These are phyloP conservation scores for Ampelomyces quisqualis DNA, from an alignment of 2,329 filamentous ascomycete genomes.

Conservation along the genomic window DNA sequence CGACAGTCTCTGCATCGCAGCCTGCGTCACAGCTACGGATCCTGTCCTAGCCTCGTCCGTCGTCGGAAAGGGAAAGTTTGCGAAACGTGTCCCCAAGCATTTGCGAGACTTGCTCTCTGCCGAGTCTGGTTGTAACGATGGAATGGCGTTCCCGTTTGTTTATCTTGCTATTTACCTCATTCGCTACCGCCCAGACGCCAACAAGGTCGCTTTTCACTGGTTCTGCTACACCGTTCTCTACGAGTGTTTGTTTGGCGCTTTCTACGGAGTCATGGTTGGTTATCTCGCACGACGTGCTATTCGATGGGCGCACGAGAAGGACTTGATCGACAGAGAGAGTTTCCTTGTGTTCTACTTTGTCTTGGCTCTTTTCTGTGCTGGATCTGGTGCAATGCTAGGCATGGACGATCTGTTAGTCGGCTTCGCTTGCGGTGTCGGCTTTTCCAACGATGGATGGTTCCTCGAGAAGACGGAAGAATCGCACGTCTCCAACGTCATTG, in stretches of 20 bases:
- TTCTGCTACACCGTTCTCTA: slow-evolving; percentile 88
- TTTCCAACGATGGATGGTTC: slow-evolving; percentile 99
- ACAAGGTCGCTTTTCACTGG: slow-evolving; percentile 77
- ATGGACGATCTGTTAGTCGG: slow-evolving; percentile 93
- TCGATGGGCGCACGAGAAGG: slow-evolving; percentile 78
- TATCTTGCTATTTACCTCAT: slow-evolving; percentile 91
- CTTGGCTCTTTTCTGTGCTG: slow-evolving; percentile 90
- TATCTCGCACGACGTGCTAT: slow-evolving; percentile 91
- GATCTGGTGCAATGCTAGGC: slow-evolving; percentile 85
- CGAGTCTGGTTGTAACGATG: slow-evolving; percentile 98
- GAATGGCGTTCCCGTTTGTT: slow-evolving; percentile 98
- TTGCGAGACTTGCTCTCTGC: slow-evolving; percentile 90
- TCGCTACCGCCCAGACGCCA: slow-evolving; percentile 69
- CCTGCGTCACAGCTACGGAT: slow-evolving; percentile 96
- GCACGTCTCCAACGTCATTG: slow-evolving; percentile 98
- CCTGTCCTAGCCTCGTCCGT: slow-evolving; percentile 96
- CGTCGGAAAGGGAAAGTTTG: slow-evolving; percentile 98
- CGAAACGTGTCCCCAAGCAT: slow-evolving; percentile 96
- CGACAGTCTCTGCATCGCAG: slow-evolving; percentile 80
- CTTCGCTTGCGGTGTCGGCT: slow-evolving; percentile 94
- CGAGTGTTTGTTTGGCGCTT: slow-evolving; percentile 88
- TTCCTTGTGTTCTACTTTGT: slow-evolving; percentile 99
- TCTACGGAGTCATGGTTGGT: slow-evolving; percentile 84
- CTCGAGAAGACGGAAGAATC: slow-evolving; percentile 97
- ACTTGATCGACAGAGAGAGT: slow-evolving; percentile 91